Conservation (phyloP, 768 basidiomycete species). For the Serendipita indica region DNA sequence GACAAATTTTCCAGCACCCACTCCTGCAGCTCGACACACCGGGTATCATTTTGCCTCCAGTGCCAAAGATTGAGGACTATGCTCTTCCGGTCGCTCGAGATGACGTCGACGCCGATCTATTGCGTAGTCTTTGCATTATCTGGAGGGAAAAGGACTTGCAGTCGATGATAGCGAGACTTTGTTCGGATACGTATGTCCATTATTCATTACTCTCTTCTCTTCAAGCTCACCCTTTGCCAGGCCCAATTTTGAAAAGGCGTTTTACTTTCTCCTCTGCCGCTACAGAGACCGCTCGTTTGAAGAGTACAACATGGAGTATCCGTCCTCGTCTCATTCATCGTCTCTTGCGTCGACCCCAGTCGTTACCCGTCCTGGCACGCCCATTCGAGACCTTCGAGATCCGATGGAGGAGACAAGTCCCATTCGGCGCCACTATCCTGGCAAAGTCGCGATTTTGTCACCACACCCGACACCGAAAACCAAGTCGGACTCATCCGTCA, state of each 20-base stretch:
- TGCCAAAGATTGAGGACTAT: background rate
- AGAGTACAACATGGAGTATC: conserved; percentile 30
- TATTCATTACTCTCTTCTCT: background rate
- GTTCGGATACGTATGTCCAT: conserved; percentile 18
- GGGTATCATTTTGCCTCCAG: conserved; percentile 25
- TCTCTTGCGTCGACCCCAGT: conserved; percentile 6
- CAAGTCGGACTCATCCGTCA: too few relatives aligned
- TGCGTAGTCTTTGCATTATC: conserved; percentile 65
- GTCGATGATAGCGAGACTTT: conserved; percentile 23
- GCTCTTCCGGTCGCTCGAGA: conserved; percentile 43
- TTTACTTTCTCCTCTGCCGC: conserved; percentile 68
- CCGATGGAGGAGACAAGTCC: background rate
- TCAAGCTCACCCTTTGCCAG: conserved; percentile 26
- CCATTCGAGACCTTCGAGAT: background rate
- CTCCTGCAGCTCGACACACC: conserved; percentile 51
- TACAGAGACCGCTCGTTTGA: conserved; percentile 54
- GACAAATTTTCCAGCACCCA: conserved; percentile 72
- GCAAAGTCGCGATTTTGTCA: conserved; percentile 9
- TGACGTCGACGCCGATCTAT: conserved; percentile 61
- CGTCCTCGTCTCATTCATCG: conserved; percentile 10
- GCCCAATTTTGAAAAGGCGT: conserved; percentile 68
- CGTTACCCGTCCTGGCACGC: conserved; percentile 13
- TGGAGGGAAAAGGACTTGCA: conserved; percentile 58
- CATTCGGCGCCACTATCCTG: background rate
- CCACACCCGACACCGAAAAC: too few relatives aligned